Evolutionary conservation across 2,329 filamentous ascomycete genomes (phyloP), one percentile per base, ranked within the genome.

Genomic region (Dactylellina cionopaga): DNA sequence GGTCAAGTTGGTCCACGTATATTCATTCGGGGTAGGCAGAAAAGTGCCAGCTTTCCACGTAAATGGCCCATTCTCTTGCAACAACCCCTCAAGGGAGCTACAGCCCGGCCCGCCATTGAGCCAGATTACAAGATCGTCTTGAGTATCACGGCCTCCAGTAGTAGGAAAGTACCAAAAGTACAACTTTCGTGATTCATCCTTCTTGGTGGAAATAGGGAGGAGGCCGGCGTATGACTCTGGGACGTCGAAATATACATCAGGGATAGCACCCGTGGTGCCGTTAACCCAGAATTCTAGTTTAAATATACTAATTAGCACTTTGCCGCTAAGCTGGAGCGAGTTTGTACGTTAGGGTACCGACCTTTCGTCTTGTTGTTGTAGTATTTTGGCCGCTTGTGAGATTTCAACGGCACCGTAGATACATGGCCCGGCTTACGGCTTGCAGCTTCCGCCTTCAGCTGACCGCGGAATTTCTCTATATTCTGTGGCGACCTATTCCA

Each of bases 51-150:
- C 83, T 77, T 89, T 70, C 89, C 89, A 91, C 2, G 85, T 63
- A 76, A 91, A 89, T 0, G 90, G 89, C 0, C 91, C 90, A 76
- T 92, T 93, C 76, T 93, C 90, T 54, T 91, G 89, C 7, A 93
- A 79, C 1, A 93, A 82, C 6, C 89, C 90, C 75, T 88, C 84
- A 4, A 91, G 83, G 0, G 88, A 90, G 31, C 83, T 83, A 74
- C 83, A 85, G 11, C 84, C 83, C 15, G 83, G 84, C 1, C 84
- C 84, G 24, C 86, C 86, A 66, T 87, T 88, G 29, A 85, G 79
- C 85, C 85, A 90, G 54, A 90, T 87, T 1, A 87, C 79, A 39
- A 90, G 84, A 70, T 90, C 87, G 51, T 89, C 83, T 0, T 82
- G 80, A 0, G 83, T 82, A 4, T 81, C 77, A 1, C 81, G 77